Evolutionary conservation across 2,329 filamentous ascomycete species (phyloP).

Genomic region (Fusarium papillatum): DNA sequence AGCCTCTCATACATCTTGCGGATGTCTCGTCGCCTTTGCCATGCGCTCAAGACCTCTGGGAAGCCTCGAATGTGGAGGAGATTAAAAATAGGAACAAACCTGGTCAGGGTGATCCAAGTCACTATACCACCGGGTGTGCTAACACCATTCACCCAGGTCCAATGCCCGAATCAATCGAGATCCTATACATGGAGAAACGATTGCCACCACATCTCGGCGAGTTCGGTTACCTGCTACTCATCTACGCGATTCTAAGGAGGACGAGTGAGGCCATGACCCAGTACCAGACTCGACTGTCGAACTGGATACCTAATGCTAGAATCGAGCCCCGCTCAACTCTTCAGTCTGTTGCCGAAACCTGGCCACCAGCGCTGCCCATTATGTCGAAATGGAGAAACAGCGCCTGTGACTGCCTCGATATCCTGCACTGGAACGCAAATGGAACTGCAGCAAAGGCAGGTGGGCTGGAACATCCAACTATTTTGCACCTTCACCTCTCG

Average conservation of each 20-base stretch:
- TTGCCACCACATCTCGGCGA: slow-evolving; percentile 27
- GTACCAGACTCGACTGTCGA: slow-evolving; percentile 17
- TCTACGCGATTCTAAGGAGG: slow-evolving; percentile 23
- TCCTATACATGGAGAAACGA: slow-evolving; percentile 35
- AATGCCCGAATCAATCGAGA: slow-evolving; percentile 26
- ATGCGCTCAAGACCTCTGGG: background rate
- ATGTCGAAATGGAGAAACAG: slow-evolving; percentile 37
- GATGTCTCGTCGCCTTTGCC: background rate
- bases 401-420: slow-evolving; percentile 33
- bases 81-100: background rate
- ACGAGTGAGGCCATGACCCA: slow-evolving; percentile 28
- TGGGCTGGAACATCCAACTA: slow-evolving; percentile 34
- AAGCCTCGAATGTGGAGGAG: background rate
- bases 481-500: slow-evolving; percentile 36
- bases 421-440: slow-evolving; percentile 37
- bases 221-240: slow-evolving; percentile 28
- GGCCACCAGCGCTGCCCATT: slow-evolving; percentile 28
- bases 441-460: slow-evolving; percentile 29
- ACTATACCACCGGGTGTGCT: background rate
- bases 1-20: background rate
- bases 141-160: background rate
- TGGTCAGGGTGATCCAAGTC: background rate
- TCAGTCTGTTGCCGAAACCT: slow-evolving; percentile 13
- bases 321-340: slow-evolving; percentile 18
- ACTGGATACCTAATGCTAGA: slow-evolving; percentile 30